These are phyloP conservation scores for Coniochaeta sp. DNA, from an alignment of 2,329 filamentous ascomycete genomes.

Conservation along the genomic window DNA sequence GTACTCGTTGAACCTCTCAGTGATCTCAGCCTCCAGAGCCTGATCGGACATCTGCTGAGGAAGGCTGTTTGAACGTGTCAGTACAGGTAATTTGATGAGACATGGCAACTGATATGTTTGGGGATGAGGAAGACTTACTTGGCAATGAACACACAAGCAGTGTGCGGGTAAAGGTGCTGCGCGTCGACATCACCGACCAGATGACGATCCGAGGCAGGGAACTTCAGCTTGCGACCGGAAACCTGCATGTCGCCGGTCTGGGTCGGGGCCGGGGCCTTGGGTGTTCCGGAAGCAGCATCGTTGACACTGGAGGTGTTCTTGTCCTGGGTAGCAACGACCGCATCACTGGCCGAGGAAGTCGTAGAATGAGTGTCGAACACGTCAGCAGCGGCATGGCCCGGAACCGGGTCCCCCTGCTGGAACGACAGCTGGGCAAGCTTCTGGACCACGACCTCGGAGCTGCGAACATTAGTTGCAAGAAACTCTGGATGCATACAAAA, in stretches of 20 bases:
- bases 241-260: too few species aligned
- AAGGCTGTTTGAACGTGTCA: slow-evolving; percentile 6
- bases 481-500: not conserved
- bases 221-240: too few species aligned
- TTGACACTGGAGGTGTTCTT: too few species aligned
- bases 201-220: not conserved
- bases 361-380: slow-evolving; percentile 8
- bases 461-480: not conserved
- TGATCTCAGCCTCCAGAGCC: slow-evolving; percentile 45
- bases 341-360: not conserved
- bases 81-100: not conserved
- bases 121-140: slow-evolving; percentile 42
- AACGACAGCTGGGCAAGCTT: slow-evolving; percentile 10
- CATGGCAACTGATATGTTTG: not conserved
- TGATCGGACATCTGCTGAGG: slow-evolving; percentile 41
- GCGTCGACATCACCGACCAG: slow-evolving; percentile 33
- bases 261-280: too few species aligned
- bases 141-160: slow-evolving; percentile 57
- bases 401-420: slow-evolving; percentile 1
- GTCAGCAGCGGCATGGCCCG: slow-evolving; percentile 4
- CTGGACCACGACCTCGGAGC: slow-evolving; percentile 10
- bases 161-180: slow-evolving; percentile 44
- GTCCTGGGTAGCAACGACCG: too few species aligned
- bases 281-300: too few species aligned
- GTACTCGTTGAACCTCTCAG: slow-evolving; percentile 42